Evolutionary conservation across 148 eudicot genomes (phyloP).

Genomic region (Silene latifolia): DNA sequence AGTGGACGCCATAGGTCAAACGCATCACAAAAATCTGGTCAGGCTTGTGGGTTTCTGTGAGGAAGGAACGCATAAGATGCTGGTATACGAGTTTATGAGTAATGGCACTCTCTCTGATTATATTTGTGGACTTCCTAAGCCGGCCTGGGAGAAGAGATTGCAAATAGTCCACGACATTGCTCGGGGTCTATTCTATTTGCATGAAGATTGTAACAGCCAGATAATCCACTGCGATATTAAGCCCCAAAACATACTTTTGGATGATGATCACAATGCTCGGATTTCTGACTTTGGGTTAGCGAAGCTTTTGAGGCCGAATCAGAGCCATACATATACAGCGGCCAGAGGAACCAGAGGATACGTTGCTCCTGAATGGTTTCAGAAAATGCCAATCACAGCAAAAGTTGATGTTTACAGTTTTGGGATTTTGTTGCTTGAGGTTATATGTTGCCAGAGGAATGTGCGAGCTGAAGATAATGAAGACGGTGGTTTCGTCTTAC

Average conservation of each 20-base stretch:
- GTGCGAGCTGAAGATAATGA: constrained; percentile 11
- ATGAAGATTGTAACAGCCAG: constrained; percentile 35
- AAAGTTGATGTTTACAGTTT: constrained; percentile 15
- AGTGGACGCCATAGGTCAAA: constrained; percentile 28
- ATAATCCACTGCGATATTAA: constrained; percentile 44
- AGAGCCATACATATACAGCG: constrained; percentile 25
- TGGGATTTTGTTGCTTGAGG: constrained; percentile 33
- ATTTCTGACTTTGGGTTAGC: constrained; percentile 42
- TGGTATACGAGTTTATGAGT: constrained; percentile 37
- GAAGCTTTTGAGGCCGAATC: constrained; percentile 33
- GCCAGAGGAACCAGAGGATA: constrained; percentile 42
- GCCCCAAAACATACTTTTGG: constrained; percentile 37
- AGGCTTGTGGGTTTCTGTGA: constrained; percentile 30
- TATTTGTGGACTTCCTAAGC: constrained; percentile 24
- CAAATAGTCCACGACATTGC: constrained; percentile 26
- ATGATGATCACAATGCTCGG: constrained; percentile 24
- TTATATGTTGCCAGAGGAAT: constrained; percentile 30
- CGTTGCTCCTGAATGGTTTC: constrained; percentile 42
- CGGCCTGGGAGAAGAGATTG: constrained; percentile 26
- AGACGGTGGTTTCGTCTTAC: constrained; percentile 14
- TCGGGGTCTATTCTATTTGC: constrained; percentile 31
- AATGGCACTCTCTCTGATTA: constrained; percentile 31
- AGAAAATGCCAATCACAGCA: constrained; percentile 21
- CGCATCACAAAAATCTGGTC: constrained; percentile 35
- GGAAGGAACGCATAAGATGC: constrained; percentile 24